Evolutionary conservation across 2,329 filamentous ascomycete genomes (phyloP).

Genomic region (Aureobasidium mangrovei): DNA sequence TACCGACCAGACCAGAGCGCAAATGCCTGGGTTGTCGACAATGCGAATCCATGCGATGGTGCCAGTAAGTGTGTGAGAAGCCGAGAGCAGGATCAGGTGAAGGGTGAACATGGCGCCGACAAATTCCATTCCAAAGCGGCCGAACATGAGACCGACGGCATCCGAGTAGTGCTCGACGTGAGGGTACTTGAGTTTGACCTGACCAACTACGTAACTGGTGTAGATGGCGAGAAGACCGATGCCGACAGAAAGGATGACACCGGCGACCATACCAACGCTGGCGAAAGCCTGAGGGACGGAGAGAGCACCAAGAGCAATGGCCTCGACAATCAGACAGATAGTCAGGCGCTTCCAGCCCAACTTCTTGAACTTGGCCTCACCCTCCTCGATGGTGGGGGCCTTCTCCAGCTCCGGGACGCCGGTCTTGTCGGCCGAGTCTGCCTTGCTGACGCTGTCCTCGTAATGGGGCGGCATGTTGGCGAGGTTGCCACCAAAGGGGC

Average conservation of each 20-base stretch:
- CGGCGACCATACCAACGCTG: constrained; percentile 46
- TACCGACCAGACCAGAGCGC: constrained; percentile 35
- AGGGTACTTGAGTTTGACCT: constrained; percentile 48
- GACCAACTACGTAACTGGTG: constrained; percentile 52
- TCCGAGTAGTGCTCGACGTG: constrained; percentile 37
- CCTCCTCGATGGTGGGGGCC: constrained; percentile 27
- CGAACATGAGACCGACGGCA: constrained; percentile 35
- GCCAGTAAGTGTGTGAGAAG: constrained; percentile 37
- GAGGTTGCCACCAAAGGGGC: constrained; percentile 10
- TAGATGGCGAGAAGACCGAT: constrained; percentile 52
- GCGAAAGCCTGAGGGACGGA: constrained; percentile 49
- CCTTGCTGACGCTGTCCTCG: constrained; percentile 8
- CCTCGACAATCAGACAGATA: constrained; percentile 49
- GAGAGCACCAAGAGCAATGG: constrained; percentile 50
- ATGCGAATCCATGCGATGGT: constrained; percentile 39
- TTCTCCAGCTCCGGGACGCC: constrained; percentile 22
- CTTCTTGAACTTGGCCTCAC: constrained; percentile 31
- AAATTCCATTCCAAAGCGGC: constrained; percentile 35
- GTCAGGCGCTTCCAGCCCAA: constrained; percentile 41
- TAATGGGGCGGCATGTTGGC: constrained; percentile 11
- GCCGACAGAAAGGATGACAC: constrained; percentile 45
- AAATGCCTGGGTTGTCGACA: constrained; percentile 30
- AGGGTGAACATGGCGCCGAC: constrained; percentile 36
- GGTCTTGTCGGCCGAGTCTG: constrained; percentile 23
- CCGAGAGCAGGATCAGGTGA: constrained; percentile 35